Evolutionary conservation across 345 rosid genomes (phyloP), one percentile per base, ranked within the genome.

Genomic region (Hypericum perforatum): DNA sequence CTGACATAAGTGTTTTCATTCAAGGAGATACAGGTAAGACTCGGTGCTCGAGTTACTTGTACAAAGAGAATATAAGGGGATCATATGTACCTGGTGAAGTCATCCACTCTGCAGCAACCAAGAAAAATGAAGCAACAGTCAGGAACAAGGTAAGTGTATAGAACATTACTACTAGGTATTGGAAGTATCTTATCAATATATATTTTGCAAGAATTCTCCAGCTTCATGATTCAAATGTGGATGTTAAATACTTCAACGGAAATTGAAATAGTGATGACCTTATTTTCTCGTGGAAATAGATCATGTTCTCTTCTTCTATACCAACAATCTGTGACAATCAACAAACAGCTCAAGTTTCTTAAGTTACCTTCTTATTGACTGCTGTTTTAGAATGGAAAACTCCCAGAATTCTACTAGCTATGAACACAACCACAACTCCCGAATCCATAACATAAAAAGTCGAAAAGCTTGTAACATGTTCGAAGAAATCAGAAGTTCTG

Each of bases 271-370:
- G 53, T 0, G 54, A 49, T 66, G 62, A 92, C 98, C 98, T 88
- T 77, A 92, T 88, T 68, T 80, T 92, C 76, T 88, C 92, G 63
- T 85, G 95, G 63, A 82, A 85, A 62, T 78, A 86, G 58, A 92
- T 83, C 59, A 63, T 57, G 53, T 88, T 85, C 67, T 92, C 90
- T 74, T 92, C 98, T 70, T 92, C 95, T 58, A 87, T 72, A 16
- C 82, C 90, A 64, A 92, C 83, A 70, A 88, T 80, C 98, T 92
- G 89, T 49, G 58, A 39, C 43, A 37, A 7, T 22, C 32, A 38
- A 52, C 37, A 29, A 12, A 13, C n/a, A n/a, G 22, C 6, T 7
- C n/a, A 13, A 4, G 40, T 7, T 10, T 7, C 10, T 45, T 39
- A 53, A 32, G 57, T 39, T 37, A 6, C 12, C 9, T 45, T 53